phyloP scores from a whole-genome alignment of 2,329 filamentous ascomycete genomes.

The Scopulariopsis brevicaulis region DNA sequence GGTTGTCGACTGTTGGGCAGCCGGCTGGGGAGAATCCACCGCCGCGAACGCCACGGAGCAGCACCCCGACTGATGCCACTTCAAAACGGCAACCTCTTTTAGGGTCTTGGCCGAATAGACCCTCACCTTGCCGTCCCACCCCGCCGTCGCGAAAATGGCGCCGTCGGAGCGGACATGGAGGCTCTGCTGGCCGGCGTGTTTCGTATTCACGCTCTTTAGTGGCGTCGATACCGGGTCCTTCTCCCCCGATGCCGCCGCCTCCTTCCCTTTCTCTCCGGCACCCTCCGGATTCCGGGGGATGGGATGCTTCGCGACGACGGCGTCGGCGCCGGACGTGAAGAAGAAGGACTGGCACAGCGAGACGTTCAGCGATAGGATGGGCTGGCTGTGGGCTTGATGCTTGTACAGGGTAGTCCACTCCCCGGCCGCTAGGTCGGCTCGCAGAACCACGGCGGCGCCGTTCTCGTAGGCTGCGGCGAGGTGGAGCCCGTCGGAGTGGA shows the following conservation, averaged over 20 bases:
- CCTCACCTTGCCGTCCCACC: conserved; percentile 76
- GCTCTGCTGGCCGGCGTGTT: conserved; percentile 82
- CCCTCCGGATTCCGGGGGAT: conserved; percentile 29
- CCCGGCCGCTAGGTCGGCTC: conserved; percentile 28
- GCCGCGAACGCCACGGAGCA: conserved; percentile 67
- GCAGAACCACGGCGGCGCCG: conserved; percentile 59
- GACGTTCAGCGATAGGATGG: conserved; percentile 63
- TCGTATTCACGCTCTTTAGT: conserved; percentile 59
- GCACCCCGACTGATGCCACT: conserved; percentile 86
- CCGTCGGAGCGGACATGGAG: conserved; percentile 69
- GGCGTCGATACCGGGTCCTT: conserved; percentile 18
- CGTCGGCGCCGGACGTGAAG: conserved; percentile 74
- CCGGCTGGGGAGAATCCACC: neutral
- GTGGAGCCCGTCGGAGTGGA: conserved; percentile 41
- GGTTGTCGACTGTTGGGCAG: neutral
- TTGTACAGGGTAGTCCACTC: conserved; percentile 47
- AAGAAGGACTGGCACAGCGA: conserved; percentile 43
- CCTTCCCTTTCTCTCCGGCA: neutral
- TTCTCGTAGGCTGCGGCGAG: conserved; percentile 78
- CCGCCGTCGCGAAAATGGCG: conserved; percentile 76
- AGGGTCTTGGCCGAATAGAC: conserved; percentile 74
- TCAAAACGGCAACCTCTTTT: conserved; percentile 81
- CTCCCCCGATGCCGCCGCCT: neutral
- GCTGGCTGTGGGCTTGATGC: conserved; percentile 62
- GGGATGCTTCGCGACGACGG: conserved; percentile 65